Conservation (phyloP, 2,329 filamentous ascomycete species). For the Apiospora arundinis region DNA sequence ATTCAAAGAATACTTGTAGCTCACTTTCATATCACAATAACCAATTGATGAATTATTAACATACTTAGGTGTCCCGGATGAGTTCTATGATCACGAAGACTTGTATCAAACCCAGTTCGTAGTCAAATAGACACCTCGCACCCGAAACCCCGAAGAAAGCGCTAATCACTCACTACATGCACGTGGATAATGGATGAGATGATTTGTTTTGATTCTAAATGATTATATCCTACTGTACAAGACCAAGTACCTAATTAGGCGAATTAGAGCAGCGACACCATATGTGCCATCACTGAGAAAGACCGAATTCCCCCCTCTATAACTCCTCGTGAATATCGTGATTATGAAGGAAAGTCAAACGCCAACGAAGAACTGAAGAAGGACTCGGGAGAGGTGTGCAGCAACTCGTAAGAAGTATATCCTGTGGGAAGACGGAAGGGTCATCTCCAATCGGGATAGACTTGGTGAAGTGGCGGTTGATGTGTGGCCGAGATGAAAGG, state of each 20-base stretch:
- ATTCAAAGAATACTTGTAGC: background rate
- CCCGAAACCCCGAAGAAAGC: background rate
- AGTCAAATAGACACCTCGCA: too few species aligned
- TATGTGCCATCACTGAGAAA: background rate
- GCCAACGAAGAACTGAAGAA: background rate
- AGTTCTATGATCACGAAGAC: too few species aligned
- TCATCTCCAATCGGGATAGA: background rate
- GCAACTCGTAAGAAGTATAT: background rate
- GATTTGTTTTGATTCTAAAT: background rate
- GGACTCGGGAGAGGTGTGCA: background rate
- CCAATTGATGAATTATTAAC: too few species aligned
- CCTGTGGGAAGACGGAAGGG: background rate
- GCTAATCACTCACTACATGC: too few species aligned
- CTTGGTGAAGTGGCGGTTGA: background rate
- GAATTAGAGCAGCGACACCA: background rate
- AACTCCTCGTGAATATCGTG: background rate
- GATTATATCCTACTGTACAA: background rate
- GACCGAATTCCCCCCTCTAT: background rate
- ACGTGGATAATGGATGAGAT: too few species aligned
- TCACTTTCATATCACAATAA: too few species aligned
- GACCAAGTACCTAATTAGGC: background rate
- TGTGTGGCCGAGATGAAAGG: background rate
- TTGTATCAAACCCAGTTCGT: too few species aligned
- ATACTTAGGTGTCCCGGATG: too few species aligned
- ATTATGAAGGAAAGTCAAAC: slow-evolving; percentile 8